A percentile compares a stretch with the other conserved stretches of the same genome.
Evolutionary conservation across 306 rosid genomes (phyloP).

Genomic region (Spatholobus suberectus): DNA sequence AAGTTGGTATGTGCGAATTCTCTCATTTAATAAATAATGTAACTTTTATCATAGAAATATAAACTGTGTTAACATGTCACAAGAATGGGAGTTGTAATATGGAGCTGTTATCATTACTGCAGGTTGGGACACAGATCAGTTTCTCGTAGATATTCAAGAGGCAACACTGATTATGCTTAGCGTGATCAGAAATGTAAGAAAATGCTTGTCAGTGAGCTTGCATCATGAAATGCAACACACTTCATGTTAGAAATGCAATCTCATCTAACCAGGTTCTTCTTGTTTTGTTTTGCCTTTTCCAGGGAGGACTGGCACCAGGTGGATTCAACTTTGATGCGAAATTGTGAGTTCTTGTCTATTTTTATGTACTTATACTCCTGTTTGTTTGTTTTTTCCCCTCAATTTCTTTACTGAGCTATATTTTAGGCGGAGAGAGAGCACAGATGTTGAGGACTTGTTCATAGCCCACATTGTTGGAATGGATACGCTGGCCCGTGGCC

Average conservation of each 20-base stretch:
- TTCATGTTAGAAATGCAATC: not conserved
- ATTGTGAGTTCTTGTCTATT: conserved; percentile 62
- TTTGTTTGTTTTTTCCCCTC: not conserved
- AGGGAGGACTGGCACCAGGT: conserved; percentile 97
- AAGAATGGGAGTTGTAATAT: conserved; percentile 19
- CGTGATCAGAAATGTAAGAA: conserved; percentile 79
- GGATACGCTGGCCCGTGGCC: conserved; percentile 95
- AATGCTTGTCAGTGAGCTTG: not conserved
- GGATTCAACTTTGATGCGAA: conserved; percentile 99
- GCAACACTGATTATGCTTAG: conserved; percentile 87
- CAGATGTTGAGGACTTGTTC: conserved; percentile 94
- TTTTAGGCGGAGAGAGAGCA: conserved; percentile 92
- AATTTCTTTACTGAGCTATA: conserved; percentile 1
- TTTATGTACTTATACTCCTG: not conserved
- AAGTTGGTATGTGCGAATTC: conserved; percentile 62
- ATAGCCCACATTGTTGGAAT: conserved; percentile 88
- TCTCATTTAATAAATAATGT: not conserved
- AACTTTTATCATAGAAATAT: not conserved
- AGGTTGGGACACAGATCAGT: conserved; percentile 99
- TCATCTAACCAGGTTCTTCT: conserved; percentile 4
- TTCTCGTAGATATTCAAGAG: conserved; percentile 87
- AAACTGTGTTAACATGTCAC: not conserved
- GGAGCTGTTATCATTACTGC: conserved; percentile 37
- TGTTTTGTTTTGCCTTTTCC: conserved; percentile 2
- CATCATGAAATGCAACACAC: not conserved